A percentile compares a stretch with the other conserved stretches of the same genome.
These are phyloP conservation scores for Phytophthora pisi DNA, from an alignment of 352 stramenopile genomes.

Conservation along the genomic window DNA sequence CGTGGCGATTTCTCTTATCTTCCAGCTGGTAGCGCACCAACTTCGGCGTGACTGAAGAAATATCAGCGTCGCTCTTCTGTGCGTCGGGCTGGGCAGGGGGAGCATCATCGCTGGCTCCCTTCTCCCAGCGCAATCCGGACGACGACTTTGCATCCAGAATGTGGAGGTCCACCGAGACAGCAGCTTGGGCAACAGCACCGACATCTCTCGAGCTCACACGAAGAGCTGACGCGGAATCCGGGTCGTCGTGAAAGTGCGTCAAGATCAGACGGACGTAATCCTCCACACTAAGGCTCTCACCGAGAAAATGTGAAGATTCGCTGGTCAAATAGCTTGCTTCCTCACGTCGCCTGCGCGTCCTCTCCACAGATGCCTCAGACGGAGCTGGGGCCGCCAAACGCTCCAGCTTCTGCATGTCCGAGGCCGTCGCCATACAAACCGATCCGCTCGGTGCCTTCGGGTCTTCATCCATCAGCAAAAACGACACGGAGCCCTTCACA, in stretches of 20 bases:
- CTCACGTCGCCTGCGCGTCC: slow-evolving; percentile 47
- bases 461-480: slow-evolving; percentile 63
- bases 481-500: slow-evolving; percentile 72
- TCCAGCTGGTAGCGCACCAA: slow-evolving; percentile 87
- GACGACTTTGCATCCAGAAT: slow-evolving; percentile 84
- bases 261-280: slow-evolving; percentile 64
- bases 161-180: slow-evolving; percentile 62
- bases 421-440: slow-evolving; percentile 68
- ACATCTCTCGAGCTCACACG: slow-evolving; percentile 54
- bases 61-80: slow-evolving; percentile 20
- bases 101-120: slow-evolving; percentile 32
- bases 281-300: slow-evolving; percentile 49
- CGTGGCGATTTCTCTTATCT: slow-evolving; percentile 71
- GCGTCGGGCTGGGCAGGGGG: slow-evolving; percentile 10
- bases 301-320: slow-evolving; percentile 48
- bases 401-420: slow-evolving; percentile 70
- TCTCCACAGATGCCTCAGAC: slow-evolving; percentile 39
- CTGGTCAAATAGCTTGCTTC: slow-evolving; percentile 45
- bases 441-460: slow-evolving; percentile 40
- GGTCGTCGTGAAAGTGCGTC: slow-evolving; percentile 64
- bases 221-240: slow-evolving; percentile 46
- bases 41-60: slow-evolving; percentile 70
- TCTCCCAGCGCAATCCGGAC: slow-evolving; percentile 82
- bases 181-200: slow-evolving; percentile 57
- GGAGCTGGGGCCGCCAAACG: slow-evolving; percentile 22